Evolutionary conservation across 192 early-diverging fungal species (phyloP), one percentile per base, ranked within the genome.

Genomic region (Thoreauomyces humboldtii): DNA sequence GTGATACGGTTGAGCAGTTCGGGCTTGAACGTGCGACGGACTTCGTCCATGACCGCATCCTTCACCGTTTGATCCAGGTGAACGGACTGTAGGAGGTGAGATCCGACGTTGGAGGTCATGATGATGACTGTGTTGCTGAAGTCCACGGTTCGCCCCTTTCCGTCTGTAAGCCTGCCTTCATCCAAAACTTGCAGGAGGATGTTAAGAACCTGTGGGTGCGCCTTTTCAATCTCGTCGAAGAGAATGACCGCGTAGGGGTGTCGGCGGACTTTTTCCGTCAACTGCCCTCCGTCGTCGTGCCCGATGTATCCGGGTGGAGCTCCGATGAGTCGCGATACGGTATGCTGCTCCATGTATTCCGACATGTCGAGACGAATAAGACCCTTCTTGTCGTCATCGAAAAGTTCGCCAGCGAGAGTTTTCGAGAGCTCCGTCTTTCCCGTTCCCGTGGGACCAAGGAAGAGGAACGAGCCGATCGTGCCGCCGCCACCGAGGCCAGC

Each of bases 171-270:
- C 25, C 91, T 81, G 45, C 93, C 97, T 68, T 99, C 95, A 71
- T 99, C 97, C n/a, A 98, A 81, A 0, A 98, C 83, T 72, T 98
- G 96, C 21, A 98, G 83, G 24, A 98, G 82, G 50, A 98, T 69
- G 70, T 98, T 97, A 53, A 92, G 80, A 2, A 98, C 94, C 67
- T 97, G 75, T 2, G 78, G 70, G 55, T 99, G 94, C 1, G 95
- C 95, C 78, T 99, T 99, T 62, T 99, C 97, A 52, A 99, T 89
- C 76, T 99, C 97, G 75, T 99, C 97, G 67, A 99, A 91, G 24
- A 99, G 84, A 22, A 99, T 78, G 6, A 99, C 93, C 29, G 84
- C 87, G 81, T 97, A 97, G 15, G 95, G 94, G 34, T 87, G 84
- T 57, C 91, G 82, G 47, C 97, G 87, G 34, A 99, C 87, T 4